Base-by-base conservation (phyloP, 2,329 filamentous ascomycete genomes). In the Elsinoe perseae region DNA sequence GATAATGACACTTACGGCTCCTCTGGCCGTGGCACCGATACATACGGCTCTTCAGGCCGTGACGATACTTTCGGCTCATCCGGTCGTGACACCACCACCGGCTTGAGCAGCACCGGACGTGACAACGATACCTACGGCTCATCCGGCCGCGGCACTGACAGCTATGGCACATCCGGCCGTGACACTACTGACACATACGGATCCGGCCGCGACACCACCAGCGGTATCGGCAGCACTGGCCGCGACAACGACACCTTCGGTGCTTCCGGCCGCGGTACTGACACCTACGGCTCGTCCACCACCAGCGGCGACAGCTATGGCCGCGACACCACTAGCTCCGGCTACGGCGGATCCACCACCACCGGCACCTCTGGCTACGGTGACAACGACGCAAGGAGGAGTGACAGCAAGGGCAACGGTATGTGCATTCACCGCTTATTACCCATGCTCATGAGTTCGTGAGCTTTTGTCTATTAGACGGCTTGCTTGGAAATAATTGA, bases 281-380 rank as follows among this genome's bases (percentile, higher is more conserved):
- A 30, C 57, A 56, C 64, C 52, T 62, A 60, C 57, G 57, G 55
- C 54, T 56, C 61, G 6, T 32, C 25, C 44, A 50, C 23, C 40
- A 18, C 20, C 25, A 50, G 10, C 28, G 44, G 25, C 25, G 27
- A 50, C 43, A 48, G 10, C 43, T 48, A 48, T 12, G 43, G 43
- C 43, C 43, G 43, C 23, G 43, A 48, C 43, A 48, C 43, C 23
- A 28, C 43, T 3, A 46, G 36, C 21, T 28, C 25, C 23, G 16
- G 30, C 3, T 46, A 54, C 6, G 40, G 46, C 16, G 28, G 32
- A 21, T 23, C 18, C 10, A 40, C 50, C 27, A 54, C 56, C 14
- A 27, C 23, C 23, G 30, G 27, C 5, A 50, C 46, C 34, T 54
- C 50, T 20, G 50, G 44, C 38, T 30, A 48, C 16, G 32, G 32